Evolutionary conservation across 805 yeast species (phyloP), one percentile per base, ranked within the genome.

Genomic region (Candida insectalens): DNA sequence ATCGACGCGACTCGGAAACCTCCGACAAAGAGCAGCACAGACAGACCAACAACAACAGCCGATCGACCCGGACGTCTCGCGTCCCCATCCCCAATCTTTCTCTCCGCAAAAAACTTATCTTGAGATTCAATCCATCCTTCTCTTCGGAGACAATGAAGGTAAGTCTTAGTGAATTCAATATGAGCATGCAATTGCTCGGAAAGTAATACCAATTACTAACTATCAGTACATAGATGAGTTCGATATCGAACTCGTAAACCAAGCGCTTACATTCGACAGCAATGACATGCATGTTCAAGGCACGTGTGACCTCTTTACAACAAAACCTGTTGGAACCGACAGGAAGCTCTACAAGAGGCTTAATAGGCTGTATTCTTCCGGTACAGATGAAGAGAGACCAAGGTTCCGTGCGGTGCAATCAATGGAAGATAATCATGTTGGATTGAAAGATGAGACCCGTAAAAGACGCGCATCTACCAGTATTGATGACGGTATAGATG

Each of bases 201-300:
- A n/a, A n/a, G n/a, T n/a, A n/a, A n/a, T n/a, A n/a, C n/a, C n/a
- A n/a, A n/a, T n/a, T n/a, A n/a, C n/a, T n/a, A n/a, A n/a, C n/a
- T n/a, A n/a, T n/a, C n/a, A 87, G 89, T 92, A 84, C 59, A 79
- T 92, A 39, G 97, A 92, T 54, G 92, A 82, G 50, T 79, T 85
- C 26, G 96, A 88, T 49, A 77, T 92, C n/a, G 96, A 87, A 55
- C 69, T 81, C 45, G 81, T 92, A 25, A 87, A 87, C 51, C 94
- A 87, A 50, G 82, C 84, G 35, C 71, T 92, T 36, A 76, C 77
- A 43, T 85, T 84, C 44, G 83, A 77, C 42, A 76, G 87, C 3
- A 66, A 73, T 2, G 94, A 82, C 45, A 74, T 82, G 49, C 78
- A 70, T 45, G 75, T 92, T 26, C 71, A 73, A 36, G 97, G 96